Base-by-base conservation (phyloP, 805 yeast genomes). In the Pichia cabralensis region DNA sequence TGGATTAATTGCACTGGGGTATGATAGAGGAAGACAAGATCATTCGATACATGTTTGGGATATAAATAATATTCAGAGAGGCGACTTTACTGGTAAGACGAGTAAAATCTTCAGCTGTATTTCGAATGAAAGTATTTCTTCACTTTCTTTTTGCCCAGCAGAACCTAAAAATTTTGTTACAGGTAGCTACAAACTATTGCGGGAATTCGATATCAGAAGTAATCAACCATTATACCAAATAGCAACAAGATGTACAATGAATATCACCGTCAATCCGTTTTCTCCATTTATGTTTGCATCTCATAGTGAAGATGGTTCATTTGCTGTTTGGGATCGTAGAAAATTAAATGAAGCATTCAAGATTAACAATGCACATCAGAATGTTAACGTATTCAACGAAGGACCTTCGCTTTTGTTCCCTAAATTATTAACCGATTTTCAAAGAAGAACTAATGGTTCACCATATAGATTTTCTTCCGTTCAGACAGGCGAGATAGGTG, bases 261-360 rank as follows among this genome's bases (percentile, higher is more conserved):
- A 80, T 14, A 65, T 88, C 30, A 65, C 71, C 8, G 62, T 77
- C 21, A 88, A 83, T 50, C 89, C 81, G 3, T 74, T 74, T 49
- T 74, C 76, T 48, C 67, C 67, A 10, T 68, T 72, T 54, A 65
- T 71, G 41, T 83, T 88, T 53, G 74, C 84, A 13, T 76, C 94
- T 0, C 72, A 72, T 42, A 74, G 83, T 33, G 95, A 86, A 46
- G 89, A 82, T 48, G 95, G 95, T 2, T 72, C 92, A 0, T 58
- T 86, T 32, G 78, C 89, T 0, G 64, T 88, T 7, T 88, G 88
- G 83, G 94, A 82, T 52, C 65, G 84, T 42, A 62, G 94, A 43
- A 76, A 69, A 43, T 52, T 82, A 30, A 54, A 45, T 3, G 46
- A 47, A 6, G 41, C 46, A 6, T 40, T 50, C 10, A 38, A 34